Conservation (phyloP, 2,329 filamentous ascomycete genomes). For the Cladobotryum protrusum region DNA sequence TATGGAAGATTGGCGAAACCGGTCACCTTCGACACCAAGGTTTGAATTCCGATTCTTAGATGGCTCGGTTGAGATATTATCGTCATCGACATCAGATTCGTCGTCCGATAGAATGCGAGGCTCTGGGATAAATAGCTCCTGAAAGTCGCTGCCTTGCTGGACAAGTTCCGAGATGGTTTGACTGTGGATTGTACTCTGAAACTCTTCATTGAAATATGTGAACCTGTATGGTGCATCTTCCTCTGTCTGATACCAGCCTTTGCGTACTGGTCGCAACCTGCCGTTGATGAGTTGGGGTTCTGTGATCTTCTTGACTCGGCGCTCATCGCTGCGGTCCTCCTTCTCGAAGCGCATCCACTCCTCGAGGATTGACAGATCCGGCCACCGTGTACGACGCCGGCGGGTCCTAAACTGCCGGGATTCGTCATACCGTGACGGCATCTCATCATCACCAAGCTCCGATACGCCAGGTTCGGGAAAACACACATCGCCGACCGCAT, state of each 20-base stretch:
- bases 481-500: slow-evolving; percentile 83
- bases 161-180: slow-evolving; percentile 91
- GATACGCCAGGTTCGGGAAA: slow-evolving; percentile 71
- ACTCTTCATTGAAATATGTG: slow-evolving; percentile 98
- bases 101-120: slow-evolving; percentile 69
- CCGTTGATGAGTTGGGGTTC: slow-evolving; percentile 92
- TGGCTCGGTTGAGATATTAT: slow-evolving; percentile 19
- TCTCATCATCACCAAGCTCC: slow-evolving; percentile 74
- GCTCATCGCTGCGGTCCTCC: slow-evolving; percentile 70
- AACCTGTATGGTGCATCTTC: slow-evolving; percentile 91
- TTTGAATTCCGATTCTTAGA: slow-evolving; percentile 20
- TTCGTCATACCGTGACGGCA: slow-evolving; percentile 39
- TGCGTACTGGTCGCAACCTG: slow-evolving; percentile 71
- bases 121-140: slow-evolving; percentile 85
- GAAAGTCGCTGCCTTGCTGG: slow-evolving; percentile 77
- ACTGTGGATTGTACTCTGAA: slow-evolving; percentile 92
- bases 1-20: slow-evolving; percentile 42
- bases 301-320: slow-evolving; percentile 83
- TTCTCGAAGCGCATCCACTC: slow-evolving; percentile 91
- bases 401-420: slow-evolving; percentile 33
- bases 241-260: slow-evolving; percentile 77
- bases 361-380: slow-evolving; percentile 75
- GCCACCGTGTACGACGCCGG: slow-evolving; percentile 71
- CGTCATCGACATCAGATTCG: slow-evolving; percentile 57
- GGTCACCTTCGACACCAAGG: slow-evolving; percentile 29